These are phyloP conservation scores for Aureobasidium sp. DNA, from an alignment of 2,329 filamentous ascomycete genomes.

Conservation along the genomic window DNA sequence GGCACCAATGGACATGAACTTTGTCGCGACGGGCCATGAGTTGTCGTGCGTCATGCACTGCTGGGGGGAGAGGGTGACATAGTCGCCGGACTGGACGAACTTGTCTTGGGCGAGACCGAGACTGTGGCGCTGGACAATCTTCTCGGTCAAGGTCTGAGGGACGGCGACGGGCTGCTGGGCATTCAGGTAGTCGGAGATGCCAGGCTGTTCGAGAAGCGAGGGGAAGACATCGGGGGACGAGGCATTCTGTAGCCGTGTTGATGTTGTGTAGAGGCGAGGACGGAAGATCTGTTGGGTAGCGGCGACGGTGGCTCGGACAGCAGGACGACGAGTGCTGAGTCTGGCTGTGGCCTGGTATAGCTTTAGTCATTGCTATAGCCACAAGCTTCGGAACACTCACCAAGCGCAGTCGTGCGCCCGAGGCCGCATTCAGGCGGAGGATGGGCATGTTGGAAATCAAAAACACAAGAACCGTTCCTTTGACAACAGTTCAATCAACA, in stretches of 20 bases:
- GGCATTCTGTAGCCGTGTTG: conserved; percentile 18
- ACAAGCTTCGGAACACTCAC: background rate
- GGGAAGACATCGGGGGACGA: conserved; percentile 49
- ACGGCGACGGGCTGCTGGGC: conserved; percentile 32
- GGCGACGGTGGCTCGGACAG: background rate
- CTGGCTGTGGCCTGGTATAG: conserved; percentile 7
- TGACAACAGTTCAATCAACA: background rate
- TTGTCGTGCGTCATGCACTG: conserved; percentile 85
- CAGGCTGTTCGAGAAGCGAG: conserved; percentile 51
- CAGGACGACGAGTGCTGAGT: conserved; percentile 8
- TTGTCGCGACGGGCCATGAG: conserved; percentile 63
- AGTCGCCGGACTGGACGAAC: conserved; percentile 69
- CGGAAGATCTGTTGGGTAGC: background rate
- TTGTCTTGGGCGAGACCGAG: conserved; percentile 69
- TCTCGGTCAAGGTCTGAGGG: conserved; percentile 80
- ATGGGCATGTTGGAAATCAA: background rate
- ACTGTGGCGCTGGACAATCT: conserved; percentile 78
- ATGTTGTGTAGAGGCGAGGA: conserved; percentile 13
- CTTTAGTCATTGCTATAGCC: background rate
- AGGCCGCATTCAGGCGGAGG: conserved; percentile 4
- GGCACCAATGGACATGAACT: conserved; percentile 77
- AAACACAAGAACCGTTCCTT: background rate
- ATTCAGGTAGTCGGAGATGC: conserved; percentile 63
- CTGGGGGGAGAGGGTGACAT: conserved; percentile 64
- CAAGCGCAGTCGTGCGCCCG: conserved; percentile 7